These are phyloP conservation scores for Ogataea neopini DNA, from an alignment of 805 yeast genomes.

Conservation along the genomic window DNA sequence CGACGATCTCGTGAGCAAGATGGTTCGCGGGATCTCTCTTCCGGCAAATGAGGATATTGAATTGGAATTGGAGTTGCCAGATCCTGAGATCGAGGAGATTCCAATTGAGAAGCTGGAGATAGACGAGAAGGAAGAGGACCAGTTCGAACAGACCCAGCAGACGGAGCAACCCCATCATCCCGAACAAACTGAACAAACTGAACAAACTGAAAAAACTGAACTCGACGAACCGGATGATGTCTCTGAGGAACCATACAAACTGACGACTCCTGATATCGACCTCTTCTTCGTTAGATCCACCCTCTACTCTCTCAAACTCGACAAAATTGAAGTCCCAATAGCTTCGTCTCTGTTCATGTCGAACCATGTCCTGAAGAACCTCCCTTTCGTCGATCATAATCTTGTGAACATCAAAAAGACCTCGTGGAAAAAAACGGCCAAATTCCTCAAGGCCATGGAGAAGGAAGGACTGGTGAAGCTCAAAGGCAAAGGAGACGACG, in stretches of 20 bases:
- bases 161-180: no score
- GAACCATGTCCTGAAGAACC: conserved; percentile 61
- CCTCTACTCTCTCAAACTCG: conserved; percentile 63
- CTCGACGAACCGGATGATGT: conserved; percentile 10
- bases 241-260: conserved; percentile 40
- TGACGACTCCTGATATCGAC: conserved; percentile 69
- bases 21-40: conserved; percentile 46
- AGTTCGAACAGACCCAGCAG: conserved; percentile 1
- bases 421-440: conserved; percentile 86
- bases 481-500: conserved; percentile 85
- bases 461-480: conserved; percentile 65
- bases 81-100: no score
- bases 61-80: conserved; percentile 10
- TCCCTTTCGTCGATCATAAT: conserved; percentile 64
- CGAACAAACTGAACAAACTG: no score
- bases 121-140: conserved; percentile 3
- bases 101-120: no score
- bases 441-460: conserved; percentile 84
- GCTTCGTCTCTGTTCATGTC: conserved; percentile 76
- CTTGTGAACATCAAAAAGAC: conserved; percentile 70
- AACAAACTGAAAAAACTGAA: no score
- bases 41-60: conserved; percentile 41
- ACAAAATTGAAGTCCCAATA: conserved; percentile 62
- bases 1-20: conserved; percentile 61
- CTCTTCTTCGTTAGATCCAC: conserved; percentile 71